phyloP scores from a whole-genome alignment of 2,329 filamentous ascomycete genomes.

The Fusarium decemcellulare region DNA sequence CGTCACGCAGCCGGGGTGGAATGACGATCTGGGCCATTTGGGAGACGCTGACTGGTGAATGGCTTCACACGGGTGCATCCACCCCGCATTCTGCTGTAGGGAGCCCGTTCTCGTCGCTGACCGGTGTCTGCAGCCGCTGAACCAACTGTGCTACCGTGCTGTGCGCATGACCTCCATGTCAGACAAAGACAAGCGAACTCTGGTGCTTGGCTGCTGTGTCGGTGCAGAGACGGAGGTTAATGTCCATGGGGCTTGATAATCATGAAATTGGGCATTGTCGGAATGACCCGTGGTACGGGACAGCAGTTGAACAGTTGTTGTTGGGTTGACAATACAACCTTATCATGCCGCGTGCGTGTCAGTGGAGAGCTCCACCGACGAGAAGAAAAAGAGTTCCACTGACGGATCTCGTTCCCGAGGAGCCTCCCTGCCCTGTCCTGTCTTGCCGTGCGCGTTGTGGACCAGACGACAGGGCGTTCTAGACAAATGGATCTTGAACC shows the following conservation, averaged over 20 bases:
- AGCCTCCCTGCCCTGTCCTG: not conserved
- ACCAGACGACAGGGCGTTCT: not conserved
- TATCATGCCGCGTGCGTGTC: not conserved
- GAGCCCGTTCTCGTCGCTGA: too few relatives aligned
- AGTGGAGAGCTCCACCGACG: constrained; percentile 7
- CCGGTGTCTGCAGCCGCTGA: not conserved
- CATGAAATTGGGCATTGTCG: not conserved
- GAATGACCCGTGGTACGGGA: not conserved
- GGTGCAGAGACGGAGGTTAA: not conserved
- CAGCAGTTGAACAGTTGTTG: not conserved
- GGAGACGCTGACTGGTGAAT: not conserved
- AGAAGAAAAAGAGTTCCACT: not conserved
- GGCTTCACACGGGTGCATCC: too few relatives aligned
- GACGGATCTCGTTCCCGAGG: constrained; percentile 12
- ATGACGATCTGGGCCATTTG: constrained; percentile 6
- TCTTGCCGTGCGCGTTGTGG: constrained; percentile 1
- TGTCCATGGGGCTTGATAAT: not conserved
- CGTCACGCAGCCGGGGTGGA: not conserved
- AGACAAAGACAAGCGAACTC: not conserved
- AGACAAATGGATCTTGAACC: too few relatives aligned
- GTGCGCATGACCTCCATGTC: not conserved
- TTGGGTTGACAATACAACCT: not conserved
- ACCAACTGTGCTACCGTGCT: not conserved
- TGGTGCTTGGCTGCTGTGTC: not conserved
- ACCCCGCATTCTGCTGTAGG: not conserved